Percentiles rank a stretch among this genome's conserved stretches.
Evolutionary conservation across 192 early-diverging fungal species (phyloP).

Genomic region (Coemansia sp.): DNA sequence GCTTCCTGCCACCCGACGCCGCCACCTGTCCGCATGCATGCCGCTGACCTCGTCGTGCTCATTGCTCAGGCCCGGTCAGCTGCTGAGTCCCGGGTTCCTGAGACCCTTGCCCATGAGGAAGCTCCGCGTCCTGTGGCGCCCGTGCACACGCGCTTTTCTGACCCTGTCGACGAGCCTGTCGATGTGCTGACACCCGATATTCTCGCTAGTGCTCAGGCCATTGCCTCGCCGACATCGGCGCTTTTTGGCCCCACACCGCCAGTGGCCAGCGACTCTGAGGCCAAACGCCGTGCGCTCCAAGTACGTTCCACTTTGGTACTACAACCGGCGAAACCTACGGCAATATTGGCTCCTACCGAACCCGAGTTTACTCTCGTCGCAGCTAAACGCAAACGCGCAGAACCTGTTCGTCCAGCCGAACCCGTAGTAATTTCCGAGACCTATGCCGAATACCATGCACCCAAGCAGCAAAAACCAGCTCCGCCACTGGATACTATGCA

Average conservation of each 20-base stretch:
- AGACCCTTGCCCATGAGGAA: background rate
- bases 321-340: slow-evolving; percentile 21
- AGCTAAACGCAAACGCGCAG: background rate
- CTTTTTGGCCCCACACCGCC: slow-evolving; percentile 26
- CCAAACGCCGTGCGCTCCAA: slow-evolving; percentile 14
- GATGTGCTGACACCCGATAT: slow-evolving; percentile 28
- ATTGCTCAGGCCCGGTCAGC: slow-evolving; percentile 31
- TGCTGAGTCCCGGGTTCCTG: slow-evolving; percentile 16
- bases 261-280: background rate
- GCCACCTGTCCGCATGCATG: slow-evolving; percentile 83
- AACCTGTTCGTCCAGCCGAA: background rate
- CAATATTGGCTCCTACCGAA: slow-evolving; percentile 3
- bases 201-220: background rate
- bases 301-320: slow-evolving; percentile 40
- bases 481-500: background rate
- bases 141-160: slow-evolving; percentile 46
- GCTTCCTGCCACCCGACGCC: slow-evolving; percentile 80
- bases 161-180: slow-evolving; percentile 3
- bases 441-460: slow-evolving; percentile 11
- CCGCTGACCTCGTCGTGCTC: slow-evolving; percentile 69
- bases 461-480: background rate
- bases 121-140: background rate
- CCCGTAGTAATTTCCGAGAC: slow-evolving; percentile 40
- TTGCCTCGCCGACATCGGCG: slow-evolving; percentile 20
- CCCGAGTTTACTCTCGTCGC: background rate